Percentiles rank a stretch among this genome's conserved stretches.
These are phyloP conservation scores for Penicillium psychrosexuale DNA, from an alignment of 2,329 filamentous ascomycete genomes.

Conservation along the genomic window DNA sequence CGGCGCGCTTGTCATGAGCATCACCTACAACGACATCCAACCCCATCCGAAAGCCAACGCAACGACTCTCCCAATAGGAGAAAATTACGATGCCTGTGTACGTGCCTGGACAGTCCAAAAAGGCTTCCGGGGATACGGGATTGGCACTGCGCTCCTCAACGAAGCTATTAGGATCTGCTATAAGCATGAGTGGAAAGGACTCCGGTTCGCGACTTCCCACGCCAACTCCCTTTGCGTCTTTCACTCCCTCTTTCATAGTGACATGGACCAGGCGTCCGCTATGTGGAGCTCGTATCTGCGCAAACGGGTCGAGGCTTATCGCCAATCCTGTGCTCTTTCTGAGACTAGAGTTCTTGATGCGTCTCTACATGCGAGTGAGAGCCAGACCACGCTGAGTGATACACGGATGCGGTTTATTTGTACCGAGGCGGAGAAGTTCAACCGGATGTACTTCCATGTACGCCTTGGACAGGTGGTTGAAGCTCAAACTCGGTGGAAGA, in stretches of 20 bases:
- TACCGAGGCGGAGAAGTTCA: not conserved
- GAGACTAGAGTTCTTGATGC: not conserved
- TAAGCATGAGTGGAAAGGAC: conserved; percentile 65
- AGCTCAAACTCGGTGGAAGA: not conserved
- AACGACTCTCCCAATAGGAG: conserved; percentile 16
- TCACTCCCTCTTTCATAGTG: conserved; percentile 39
- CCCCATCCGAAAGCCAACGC: not conserved
- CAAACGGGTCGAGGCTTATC: not conserved
- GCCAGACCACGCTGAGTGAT: not conserved
- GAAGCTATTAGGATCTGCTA: conserved; percentile 67
- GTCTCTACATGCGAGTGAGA: not conserved
- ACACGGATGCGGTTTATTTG: not conserved
- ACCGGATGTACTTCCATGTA: not conserved
- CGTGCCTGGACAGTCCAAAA: conserved; percentile 77
- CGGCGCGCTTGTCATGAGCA: conserved; percentile 62
- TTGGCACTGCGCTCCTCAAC: conserved; percentile 69
- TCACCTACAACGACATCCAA: conserved; percentile 11
- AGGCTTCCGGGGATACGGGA: conserved; percentile 66
- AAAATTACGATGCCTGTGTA: conserved; percentile 48
- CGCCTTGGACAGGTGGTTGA: not conserved
- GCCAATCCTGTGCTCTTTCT: not conserved
- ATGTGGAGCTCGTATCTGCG: not conserved
- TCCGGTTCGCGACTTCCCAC: conserved; percentile 71
- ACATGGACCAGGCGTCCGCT: not conserved
- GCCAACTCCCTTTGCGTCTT: conserved; percentile 68